Base-by-base conservation (phyloP, 495 filamentous ascomycete species). In the Hypoxylon fuscum region DNA sequence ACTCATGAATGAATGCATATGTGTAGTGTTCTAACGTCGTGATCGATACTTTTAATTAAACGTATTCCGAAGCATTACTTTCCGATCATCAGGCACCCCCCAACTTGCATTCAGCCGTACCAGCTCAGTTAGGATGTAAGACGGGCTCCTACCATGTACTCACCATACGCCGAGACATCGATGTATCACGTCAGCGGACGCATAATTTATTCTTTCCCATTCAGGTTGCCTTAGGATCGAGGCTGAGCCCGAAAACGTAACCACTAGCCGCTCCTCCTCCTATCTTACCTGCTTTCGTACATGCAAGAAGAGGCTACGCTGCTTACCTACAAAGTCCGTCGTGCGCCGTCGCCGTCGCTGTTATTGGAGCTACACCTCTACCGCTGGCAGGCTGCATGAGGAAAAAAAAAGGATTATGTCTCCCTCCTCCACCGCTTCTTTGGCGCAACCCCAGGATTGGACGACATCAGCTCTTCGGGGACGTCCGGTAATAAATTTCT, bases 181-280 rank as follows among this genome's bases (percentile, higher is more conserved):
- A 32, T 44, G 55, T 64, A 68, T 68, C 64, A 68, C 64, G 59
- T 68, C 64, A 68, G 64, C 59, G 49, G 47, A 42, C 12, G 21
- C 18, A 44, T 27, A 54, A 48, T 32, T 34, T 12, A 38, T 22
- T 22, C 53, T 32, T 35, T 29, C 23, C 17, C 37, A 29, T 21
- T 40, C 47, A 58, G 55, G 54, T 50, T 48, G 59, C 59, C 64
- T 46, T 43, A 55, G 58, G 54, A 63, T 68, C 64, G 64, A 68
- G 64, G 64, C 64, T 68, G 64, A 68, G 64, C 54, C 12, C 1
- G 31, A 34, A 54, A 50, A 45, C 15, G 25, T 35, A 22, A 52
- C 31, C 50, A 27, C 18, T 27, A 48, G 10, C 27, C 23, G 9
- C 17, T 35, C 37, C 18, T 35, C 21, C 37, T 34, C 21, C 29